A percentile compares a stretch with the other conserved stretches of the same genome.
Evolutionary conservation across 495 filamentous ascomycete genomes (phyloP).

Genomic region (Tetracladium setigerum): DNA sequence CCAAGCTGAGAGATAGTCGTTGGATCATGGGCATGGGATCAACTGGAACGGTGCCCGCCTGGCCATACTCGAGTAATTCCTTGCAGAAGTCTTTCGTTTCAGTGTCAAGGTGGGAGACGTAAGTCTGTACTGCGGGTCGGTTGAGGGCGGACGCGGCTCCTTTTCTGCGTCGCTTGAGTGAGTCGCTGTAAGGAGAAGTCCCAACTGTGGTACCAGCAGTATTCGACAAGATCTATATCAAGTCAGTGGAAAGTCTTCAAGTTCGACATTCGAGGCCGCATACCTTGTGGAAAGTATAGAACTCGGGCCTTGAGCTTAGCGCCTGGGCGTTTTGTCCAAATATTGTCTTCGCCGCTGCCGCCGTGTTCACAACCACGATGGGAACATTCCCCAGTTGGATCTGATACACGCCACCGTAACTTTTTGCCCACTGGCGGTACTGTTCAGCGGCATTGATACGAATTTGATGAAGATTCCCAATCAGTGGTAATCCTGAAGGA

Average conservation of each 20-base stretch:
- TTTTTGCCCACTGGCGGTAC: slow-evolving; percentile 50
- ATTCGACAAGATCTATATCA: slow-evolving; percentile 46
- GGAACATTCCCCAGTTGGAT: slow-evolving; percentile 56
- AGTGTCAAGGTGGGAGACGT: slow-evolving; percentile 51
- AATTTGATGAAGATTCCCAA: slow-evolving; percentile 58
- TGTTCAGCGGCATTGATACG: slow-evolving; percentile 50
- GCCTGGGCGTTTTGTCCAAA: slow-evolving; percentile 50
- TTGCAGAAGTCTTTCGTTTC: slow-evolving; percentile 52
- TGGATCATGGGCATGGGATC: slow-evolving; percentile 57
- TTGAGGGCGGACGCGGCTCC: slow-evolving; percentile 57
- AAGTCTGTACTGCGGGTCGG: slow-evolving; percentile 50
- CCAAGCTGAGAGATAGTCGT: slow-evolving; percentile 46
- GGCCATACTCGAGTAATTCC: slow-evolving; percentile 49
- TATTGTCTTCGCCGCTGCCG: slow-evolving; percentile 45
- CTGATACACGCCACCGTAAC: slow-evolving; percentile 54
- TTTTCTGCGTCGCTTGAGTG: slow-evolving; percentile 55
- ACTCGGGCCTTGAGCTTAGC: slow-evolving; percentile 49
- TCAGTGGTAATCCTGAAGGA: slow-evolving; percentile 47
- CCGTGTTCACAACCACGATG: slow-evolving; percentile 53
- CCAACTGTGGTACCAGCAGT: slow-evolving; percentile 61
- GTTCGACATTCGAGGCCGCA: not conserved
- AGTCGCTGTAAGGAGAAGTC: slow-evolving; percentile 55
- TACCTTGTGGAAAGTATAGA: slow-evolving; percentile 62
- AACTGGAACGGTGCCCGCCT: slow-evolving; percentile 41
- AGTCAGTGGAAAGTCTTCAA: not conserved